A percentile compares a stretch with the other conserved stretches of the same genome.
phyloP scores from a whole-genome alignment of 2,329 filamentous ascomycete species.

The Mariannaea elegans region DNA sequence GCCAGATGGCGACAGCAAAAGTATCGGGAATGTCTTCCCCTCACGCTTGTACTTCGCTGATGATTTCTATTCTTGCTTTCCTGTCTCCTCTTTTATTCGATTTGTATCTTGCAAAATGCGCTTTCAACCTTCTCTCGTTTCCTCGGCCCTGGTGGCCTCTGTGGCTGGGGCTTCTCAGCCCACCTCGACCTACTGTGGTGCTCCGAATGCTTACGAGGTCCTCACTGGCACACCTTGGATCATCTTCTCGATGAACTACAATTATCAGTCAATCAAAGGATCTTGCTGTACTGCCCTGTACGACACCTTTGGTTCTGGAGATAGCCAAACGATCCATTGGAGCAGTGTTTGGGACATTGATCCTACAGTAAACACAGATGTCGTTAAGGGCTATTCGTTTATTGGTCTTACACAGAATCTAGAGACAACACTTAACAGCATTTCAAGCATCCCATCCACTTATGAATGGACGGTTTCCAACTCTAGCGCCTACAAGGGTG shows the following conservation, averaged over 20 bases:
- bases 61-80: not conserved
- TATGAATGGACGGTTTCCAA: slow-evolving; percentile 20
- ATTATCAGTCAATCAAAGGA: slow-evolving; percentile 25
- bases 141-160: slow-evolving; percentile 7
- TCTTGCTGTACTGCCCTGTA: slow-evolving; percentile 27
- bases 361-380: not conserved
- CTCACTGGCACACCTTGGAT: slow-evolving; percentile 27
- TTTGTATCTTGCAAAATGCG: not conserved
- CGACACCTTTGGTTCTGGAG: slow-evolving; percentile 15
- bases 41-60: not conserved
- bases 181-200: slow-evolving; percentile 20
- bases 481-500: slow-evolving; percentile 29
- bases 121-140: not conserved
- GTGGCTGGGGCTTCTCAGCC: slow-evolving; percentile 7
- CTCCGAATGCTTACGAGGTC: slow-evolving; percentile 26
- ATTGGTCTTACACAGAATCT: slow-evolving; percentile 26
- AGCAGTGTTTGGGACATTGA: slow-evolving; percentile 29
- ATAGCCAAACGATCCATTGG: slow-evolving; percentile 17
- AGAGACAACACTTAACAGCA: slow-evolving; percentile 21
- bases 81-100: not conserved
- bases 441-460: slow-evolving; percentile 21
- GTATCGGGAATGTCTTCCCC: no score
- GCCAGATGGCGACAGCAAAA: no score
- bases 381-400: slow-evolving; percentile 32
- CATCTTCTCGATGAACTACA: slow-evolving; percentile 33